A percentile compares a stretch with the other conserved stretches of the same genome.
Evolutionary conservation across 2,329 filamentous ascomycete genomes (phyloP).

Genomic region (Phyllosticta citribraziliensis): DNA sequence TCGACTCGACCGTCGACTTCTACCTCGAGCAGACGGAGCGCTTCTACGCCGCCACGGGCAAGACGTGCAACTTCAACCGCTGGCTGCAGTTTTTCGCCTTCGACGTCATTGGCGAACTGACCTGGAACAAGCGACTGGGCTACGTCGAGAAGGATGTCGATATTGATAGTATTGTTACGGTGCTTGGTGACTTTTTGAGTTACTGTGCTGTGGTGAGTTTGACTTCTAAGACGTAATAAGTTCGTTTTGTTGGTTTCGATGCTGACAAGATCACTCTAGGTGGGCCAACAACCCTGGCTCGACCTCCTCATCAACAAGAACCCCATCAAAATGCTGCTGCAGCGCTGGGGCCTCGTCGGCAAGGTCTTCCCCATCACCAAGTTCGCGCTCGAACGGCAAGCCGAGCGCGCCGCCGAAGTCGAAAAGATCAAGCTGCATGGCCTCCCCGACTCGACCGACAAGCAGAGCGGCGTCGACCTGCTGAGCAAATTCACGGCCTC

Average conservation of each 20-base stretch:
- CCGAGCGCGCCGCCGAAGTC: conserved; percentile 50
- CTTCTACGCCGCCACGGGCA: conserved; percentile 31
- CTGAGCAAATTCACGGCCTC: conserved; percentile 65
- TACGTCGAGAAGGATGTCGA: conserved; percentile 68
- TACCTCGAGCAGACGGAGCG: conserved; percentile 49
- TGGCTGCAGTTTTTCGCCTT: conserved; percentile 79
- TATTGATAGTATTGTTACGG: conserved; percentile 62
- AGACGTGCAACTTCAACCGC: conserved; percentile 52
- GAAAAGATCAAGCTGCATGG: conserved; percentile 37
- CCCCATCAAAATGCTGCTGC: conserved; percentile 57
- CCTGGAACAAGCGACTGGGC: conserved; percentile 64
- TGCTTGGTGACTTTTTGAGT: conserved; percentile 54
- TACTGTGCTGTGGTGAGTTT: conserved; percentile 58
- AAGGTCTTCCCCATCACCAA: conserved; percentile 61
- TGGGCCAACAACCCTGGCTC: conserved; percentile 66
- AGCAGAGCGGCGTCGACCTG: conserved; percentile 42
- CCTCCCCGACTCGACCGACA: conserved; percentile 20
- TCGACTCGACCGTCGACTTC: conserved; percentile 62
- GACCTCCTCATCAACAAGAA: conserved; percentile 66
- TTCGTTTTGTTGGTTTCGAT: not conserved
- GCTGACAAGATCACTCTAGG: conserved; percentile 26
- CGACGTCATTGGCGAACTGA: conserved; percentile 70
- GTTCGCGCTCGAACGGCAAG: conserved; percentile 61
- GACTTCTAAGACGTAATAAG: too few relatives aligned
- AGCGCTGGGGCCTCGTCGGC: conserved; percentile 57